A percentile compares a stretch with the other conserved stretches of the same genome.
These are phyloP conservation scores for Dictyostelium discoideum DNA, from an alignment of 78 protist genomes.

Conservation along the genomic window dicty_2.7 NC_007091.3:1382501-1383000, in stretches of 20 bases:
- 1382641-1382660: not conserved
- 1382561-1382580: not conserved
- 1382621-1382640: not conserved
- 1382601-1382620: not conserved
- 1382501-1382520: not conserved
- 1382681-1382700: too few relatives aligned
- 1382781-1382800: not conserved
- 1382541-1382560: not conserved
- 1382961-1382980: not conserved
- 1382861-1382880: not conserved
- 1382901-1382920: too few relatives aligned
- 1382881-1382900: too few relatives aligned
- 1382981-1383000: not conserved
- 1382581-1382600: too few relatives aligned
- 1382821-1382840: too few relatives aligned
- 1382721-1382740: not conserved
- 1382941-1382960: not conserved
- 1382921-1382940: too few relatives aligned
- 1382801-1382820: too few relatives aligned
- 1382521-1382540: not conserved
- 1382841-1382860: not conserved
- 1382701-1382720: not conserved
- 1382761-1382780: not conserved
- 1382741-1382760: not conserved
- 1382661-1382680: too few relatives aligned